Conservation (phyloP, 2,329 filamentous ascomycete genomes). For the Sclerotinia trifoliorum region DNA sequence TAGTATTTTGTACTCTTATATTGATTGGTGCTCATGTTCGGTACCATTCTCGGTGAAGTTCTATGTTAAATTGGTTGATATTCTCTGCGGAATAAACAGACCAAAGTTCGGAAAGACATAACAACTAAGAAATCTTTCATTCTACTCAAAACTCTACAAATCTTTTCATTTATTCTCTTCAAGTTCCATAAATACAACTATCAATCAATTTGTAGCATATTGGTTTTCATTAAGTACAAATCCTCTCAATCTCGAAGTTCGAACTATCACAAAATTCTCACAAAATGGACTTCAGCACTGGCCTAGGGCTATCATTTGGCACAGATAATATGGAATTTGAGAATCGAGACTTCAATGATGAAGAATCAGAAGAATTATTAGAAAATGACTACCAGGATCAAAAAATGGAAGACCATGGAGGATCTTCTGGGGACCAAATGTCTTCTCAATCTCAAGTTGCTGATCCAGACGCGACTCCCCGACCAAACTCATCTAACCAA, state of each 20-base stretch:
- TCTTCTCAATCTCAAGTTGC: not conserved
- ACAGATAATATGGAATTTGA: not conserved
- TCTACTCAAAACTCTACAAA: not conserved
- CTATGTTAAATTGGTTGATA: not conserved
- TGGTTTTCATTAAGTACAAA: not conserved
- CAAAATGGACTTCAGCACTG: conserved; percentile 11
- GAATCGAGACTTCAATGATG: not conserved
- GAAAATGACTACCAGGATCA: not conserved
- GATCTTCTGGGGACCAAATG: not conserved
- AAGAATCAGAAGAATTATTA: not conserved
- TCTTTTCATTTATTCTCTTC: not conserved
- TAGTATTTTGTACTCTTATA: not conserved
- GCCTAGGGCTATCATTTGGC: conserved; percentile 11
- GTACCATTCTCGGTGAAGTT: not conserved
- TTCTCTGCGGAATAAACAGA: not conserved
- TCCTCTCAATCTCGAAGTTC: not conserved
- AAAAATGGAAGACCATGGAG: conserved; percentile 1
- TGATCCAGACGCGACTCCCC: conserved; percentile 4
- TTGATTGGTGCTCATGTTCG: not conserved
- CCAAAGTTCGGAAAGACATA: not conserved
- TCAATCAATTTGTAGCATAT: not conserved
- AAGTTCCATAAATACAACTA: too few relatives aligned
- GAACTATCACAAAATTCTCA: not conserved
- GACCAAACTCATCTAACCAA: not conserved
- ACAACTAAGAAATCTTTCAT: not conserved